phyloP scores from a whole-genome alignment of 148 eudicot genomes.

The Dianthus caryophyllus region DNA sequence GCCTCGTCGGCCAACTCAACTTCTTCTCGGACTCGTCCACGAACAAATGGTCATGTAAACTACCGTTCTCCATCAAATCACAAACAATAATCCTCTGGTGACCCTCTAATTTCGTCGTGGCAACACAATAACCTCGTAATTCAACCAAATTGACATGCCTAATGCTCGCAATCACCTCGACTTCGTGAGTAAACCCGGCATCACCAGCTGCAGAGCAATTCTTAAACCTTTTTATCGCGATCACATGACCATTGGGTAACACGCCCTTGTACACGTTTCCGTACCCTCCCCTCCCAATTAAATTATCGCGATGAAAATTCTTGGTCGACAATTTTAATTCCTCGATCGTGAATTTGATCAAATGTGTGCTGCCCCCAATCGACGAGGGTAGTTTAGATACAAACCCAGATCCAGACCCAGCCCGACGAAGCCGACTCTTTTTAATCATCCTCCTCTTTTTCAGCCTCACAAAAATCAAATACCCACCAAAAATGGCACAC shows the following conservation, averaged over 20 bases:
- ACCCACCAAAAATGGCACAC: slow-evolving; percentile 27
- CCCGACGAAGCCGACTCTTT: slow-evolving; percentile 21
- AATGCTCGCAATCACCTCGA: slow-evolving; percentile 85
- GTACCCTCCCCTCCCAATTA: slow-evolving; percentile 85
- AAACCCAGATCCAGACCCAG: slow-evolving; percentile 22
- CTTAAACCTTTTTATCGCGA: slow-evolving; percentile 88
- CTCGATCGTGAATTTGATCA: slow-evolving; percentile 55
- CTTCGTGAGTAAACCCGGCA: slow-evolving; percentile 72
- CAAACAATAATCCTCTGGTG: slow-evolving; percentile 83
- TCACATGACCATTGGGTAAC: slow-evolving; percentile 58
- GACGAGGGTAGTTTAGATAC: slow-evolving; percentile 28
- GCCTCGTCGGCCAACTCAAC: slow-evolving; percentile 71
- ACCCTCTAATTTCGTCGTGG: slow-evolving; percentile 67
- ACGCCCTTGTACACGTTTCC: slow-evolving; percentile 94
- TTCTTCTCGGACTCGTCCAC: slow-evolving; percentile 28
- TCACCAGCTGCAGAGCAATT: slow-evolving; percentile 83
- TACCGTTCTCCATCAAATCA: slow-evolving; percentile 85
- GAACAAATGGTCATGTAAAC: slow-evolving; percentile 69
- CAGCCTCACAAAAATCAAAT: slow-evolving; percentile 24
- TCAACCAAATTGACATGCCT: slow-evolving; percentile 87
- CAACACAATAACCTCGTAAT: slow-evolving; percentile 80
- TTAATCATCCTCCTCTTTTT: slow-evolving; percentile 22
- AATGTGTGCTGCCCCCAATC: slow-evolving; percentile 56
- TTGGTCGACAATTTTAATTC: slow-evolving; percentile 60
- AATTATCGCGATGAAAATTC: slow-evolving; percentile 58